Evolutionary conservation across 768 basidiomycete genomes (phyloP), one percentile per base, ranked within the genome.

Genomic region (Tylopilus vinaceipallidus): DNA sequence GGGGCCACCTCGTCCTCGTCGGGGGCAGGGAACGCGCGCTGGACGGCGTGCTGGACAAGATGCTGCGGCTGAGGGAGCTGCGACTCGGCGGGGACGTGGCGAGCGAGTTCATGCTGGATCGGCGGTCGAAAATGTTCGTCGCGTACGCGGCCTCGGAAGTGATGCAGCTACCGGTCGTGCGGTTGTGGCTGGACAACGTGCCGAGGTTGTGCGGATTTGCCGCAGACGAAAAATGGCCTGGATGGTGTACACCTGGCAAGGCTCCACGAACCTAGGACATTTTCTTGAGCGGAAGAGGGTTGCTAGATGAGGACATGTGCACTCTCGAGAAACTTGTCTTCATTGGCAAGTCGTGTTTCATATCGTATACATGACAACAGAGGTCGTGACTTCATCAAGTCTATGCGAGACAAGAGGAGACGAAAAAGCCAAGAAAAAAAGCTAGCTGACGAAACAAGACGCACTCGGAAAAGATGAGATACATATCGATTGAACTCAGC

Each of bases 31-130:
- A 62, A 37, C 41, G 61, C 17, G 61, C 61, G 17, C 11, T 63
- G 35, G 61, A 62, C 10, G 30, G 27, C 23, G 47, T 35, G 33
- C 32, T 57, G n/a, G 55, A 55, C 45, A 63, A 49, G 47, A 60
- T 62, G 58, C 39, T 39, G 2, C 44, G 49, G 22, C 26, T 63
- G 19, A 27, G 42, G 7, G 55, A 61, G 29, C 41, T 63, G 2
- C 34, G 50, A 37, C 57, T 62, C 23, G 13, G 61, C 6, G 61
- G 61, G 5, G 61, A 62, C 34, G 55, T 60, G 9, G 61, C 61
- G 36, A 63, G 55, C 27, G 61, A 62, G 38, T 52, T 60, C 10
- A 63, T 62, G 61, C 32, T 63, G 5, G 58, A 55, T 42, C 48
- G 61, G 11, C 42, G 58, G 44, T 52, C 58, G 10, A 63, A 44